Conservation (phyloP, 2,329 filamentous ascomycete genomes). For the Dactylellina haptotyla region DNA sequence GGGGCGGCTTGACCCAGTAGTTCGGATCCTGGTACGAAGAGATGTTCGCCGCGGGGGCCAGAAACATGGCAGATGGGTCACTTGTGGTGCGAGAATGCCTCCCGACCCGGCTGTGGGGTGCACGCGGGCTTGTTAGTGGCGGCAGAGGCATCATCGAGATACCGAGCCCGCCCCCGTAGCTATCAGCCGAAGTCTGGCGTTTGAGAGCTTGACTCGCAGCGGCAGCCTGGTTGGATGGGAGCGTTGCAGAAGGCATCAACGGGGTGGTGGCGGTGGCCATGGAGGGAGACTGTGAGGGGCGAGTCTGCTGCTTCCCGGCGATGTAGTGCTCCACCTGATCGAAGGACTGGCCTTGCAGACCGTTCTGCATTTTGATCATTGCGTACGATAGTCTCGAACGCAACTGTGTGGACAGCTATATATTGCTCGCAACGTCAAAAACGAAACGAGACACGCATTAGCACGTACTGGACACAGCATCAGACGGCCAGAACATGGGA, state of each 20-base stretch:
- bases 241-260: slow-evolving; percentile 27
- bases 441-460: slow-evolving; percentile 12
- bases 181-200: slow-evolving; percentile 41
- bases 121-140: slow-evolving; percentile 33
- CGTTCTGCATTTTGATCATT: slow-evolving; percentile 54
- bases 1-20: slow-evolving; percentile 49
- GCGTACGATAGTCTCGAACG: slow-evolving; percentile 50
- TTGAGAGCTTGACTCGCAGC: slow-evolving; percentile 39
- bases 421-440: not conserved
- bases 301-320: slow-evolving; percentile 39
- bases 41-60: slow-evolving; percentile 47
- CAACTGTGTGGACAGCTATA: slow-evolving; percentile 48
- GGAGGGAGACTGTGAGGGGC: slow-evolving; percentile 46
- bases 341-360: slow-evolving; percentile 46
- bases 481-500: slow-evolving; percentile 29
- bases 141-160: slow-evolving; percentile 39
- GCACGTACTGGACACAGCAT: slow-evolving; percentile 18
- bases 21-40: slow-evolving; percentile 46
- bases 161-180: slow-evolving; percentile 33
- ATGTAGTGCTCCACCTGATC: slow-evolving; percentile 49
- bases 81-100: slow-evolving; percentile 45
- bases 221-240: slow-evolving; percentile 7
- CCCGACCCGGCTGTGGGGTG: slow-evolving; percentile 27
- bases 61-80: slow-evolving; percentile 45
- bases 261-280: slow-evolving; percentile 23